These are phyloP conservation scores for Pilasporangium apinafurcum DNA, from an alignment of 352 stramenopile genomes.

Conservation along the genomic window DNA sequence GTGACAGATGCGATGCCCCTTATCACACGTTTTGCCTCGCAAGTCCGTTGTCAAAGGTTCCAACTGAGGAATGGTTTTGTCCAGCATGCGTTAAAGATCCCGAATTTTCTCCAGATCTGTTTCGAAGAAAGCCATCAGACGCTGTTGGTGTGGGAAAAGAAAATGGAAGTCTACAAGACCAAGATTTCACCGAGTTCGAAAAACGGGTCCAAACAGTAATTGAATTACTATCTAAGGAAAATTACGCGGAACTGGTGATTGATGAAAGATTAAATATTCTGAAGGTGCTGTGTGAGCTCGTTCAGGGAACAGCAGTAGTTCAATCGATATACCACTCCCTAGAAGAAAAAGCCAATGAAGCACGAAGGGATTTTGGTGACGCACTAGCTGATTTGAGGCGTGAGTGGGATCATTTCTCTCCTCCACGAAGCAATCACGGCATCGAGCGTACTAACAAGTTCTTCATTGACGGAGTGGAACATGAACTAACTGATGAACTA, in stretches of 20 bases:
- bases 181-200: slow-evolving; percentile 57
- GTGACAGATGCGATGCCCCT: slow-evolving; percentile 76
- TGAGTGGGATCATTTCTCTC: slow-evolving; percentile 52
- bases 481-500: slow-evolving; percentile 65
- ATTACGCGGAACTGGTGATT: slow-evolving; percentile 46
- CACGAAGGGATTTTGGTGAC: slow-evolving; percentile 42
- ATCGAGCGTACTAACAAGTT: slow-evolving; percentile 62
- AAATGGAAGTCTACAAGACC: slow-evolving; percentile 14
- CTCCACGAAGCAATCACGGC: slow-evolving; percentile 28
- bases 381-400: slow-evolving; percentile 50
- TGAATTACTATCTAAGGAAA: slow-evolving; percentile 63
- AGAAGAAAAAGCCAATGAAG: slow-evolving; percentile 56
- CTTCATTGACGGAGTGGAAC: slow-evolving; percentile 65
- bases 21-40: slow-evolving; percentile 80
- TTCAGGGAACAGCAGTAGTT: slow-evolving; percentile 40
- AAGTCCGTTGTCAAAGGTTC: slow-evolving; percentile 47
- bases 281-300: slow-evolving; percentile 56
- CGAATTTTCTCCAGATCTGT: slow-evolving; percentile 43
- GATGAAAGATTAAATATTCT: slow-evolving; percentile 52
- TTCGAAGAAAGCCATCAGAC: slow-evolving; percentile 34
- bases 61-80: slow-evolving; percentile 74
- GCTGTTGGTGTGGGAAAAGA: slow-evolving; percentile 7
- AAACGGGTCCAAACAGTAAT: slow-evolving; percentile 53
- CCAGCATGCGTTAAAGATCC: slow-evolving; percentile 48
- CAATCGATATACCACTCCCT: slow-evolving; percentile 61